A percentile compares a stretch with the other conserved stretches of the same genome.
These are phyloP conservation scores for Hypoxylon perforatum DNA, from an alignment of 495 filamentous ascomycete genomes.

Conservation along the genomic window DNA sequence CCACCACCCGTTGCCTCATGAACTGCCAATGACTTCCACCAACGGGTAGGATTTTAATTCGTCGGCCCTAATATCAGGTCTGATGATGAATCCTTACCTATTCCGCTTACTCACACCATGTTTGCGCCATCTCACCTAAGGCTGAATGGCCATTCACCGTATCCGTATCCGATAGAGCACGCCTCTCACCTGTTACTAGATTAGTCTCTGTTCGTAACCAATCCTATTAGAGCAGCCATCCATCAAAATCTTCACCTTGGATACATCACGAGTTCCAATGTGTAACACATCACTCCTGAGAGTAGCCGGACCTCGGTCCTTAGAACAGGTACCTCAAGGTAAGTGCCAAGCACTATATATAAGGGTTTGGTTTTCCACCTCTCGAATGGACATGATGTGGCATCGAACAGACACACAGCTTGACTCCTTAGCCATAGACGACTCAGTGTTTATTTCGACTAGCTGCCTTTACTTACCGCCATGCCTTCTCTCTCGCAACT, in stretches of 20 bases:
- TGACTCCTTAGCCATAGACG: background rate
- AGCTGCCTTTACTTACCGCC: background rate
- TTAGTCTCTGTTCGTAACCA: background rate
- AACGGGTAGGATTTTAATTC: background rate
- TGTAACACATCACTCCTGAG: background rate
- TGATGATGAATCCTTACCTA: background rate
- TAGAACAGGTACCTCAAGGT: too few species aligned
- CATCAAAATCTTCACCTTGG: background rate
- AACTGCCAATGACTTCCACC: background rate
- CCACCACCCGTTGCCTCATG: background rate
- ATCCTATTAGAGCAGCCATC: background rate
- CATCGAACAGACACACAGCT: background rate
- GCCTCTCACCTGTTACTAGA: background rate
- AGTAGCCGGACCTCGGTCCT: too few species aligned
- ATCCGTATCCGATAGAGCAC: background rate
- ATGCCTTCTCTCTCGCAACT: conserved; percentile 3
- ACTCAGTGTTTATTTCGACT: background rate
- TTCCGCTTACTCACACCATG: background rate
- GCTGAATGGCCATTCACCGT: background rate
- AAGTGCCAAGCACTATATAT: conserved; percentile 5
- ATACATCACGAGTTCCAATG: background rate
- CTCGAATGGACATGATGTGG: background rate
- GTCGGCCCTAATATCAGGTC: background rate
- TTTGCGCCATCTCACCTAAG: conserved; percentile 1
- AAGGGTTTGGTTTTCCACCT: too few species aligned